A percentile compares a stretch with the other conserved stretches of the same genome.
These are phyloP conservation scores for Rutidosis leptorrhynchoides DNA, from an alignment of 129 eudicot species.

Conservation along the genomic window DNA sequence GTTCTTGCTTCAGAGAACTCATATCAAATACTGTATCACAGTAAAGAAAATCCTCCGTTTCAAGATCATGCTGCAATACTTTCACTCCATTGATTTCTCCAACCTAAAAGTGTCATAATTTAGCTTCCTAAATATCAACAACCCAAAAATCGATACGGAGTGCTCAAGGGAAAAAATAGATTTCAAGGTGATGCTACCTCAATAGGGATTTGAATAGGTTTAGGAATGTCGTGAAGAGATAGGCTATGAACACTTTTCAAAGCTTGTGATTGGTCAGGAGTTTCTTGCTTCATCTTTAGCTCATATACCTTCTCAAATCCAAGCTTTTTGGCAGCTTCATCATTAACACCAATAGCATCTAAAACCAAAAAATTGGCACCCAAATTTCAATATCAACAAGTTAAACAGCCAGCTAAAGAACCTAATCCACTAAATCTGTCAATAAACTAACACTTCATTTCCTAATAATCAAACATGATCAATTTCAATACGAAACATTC, in stretches of 20 bases:
- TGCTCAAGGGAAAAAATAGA: neutral
- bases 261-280: conserved; percentile 98
- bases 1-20: conserved; percentile 90
- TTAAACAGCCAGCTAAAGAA: neutral
- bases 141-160: conserved; percentile 10
- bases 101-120: conserved; percentile 45
- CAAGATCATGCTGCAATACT: conserved; percentile 89
- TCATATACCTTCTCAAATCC: conserved; percentile 93
- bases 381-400: conserved; percentile 22
- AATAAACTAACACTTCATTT: neutral
- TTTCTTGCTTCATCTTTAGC: conserved; percentile 91
- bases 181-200: conserved; percentile 51
- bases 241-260: conserved; percentile 87
- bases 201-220: conserved; percentile 75
- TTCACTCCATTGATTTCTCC: conserved; percentile 81
- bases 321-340: conserved; percentile 73
- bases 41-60: conserved; percentile 94
- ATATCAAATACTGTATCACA: conserved; percentile 87
- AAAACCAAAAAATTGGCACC: conserved; percentile 25
- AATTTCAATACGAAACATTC: neutral
- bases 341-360: conserved; percentile 57
- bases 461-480: neutral
- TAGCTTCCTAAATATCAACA: conserved; percentile 9
- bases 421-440: conserved; percentile 21
- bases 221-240: conserved; percentile 86